Evolutionary conservation across 768 basidiomycete genomes (phyloP), one percentile per base, ranked within the genome.

Genomic region (Scleroderma bovista): DNA sequence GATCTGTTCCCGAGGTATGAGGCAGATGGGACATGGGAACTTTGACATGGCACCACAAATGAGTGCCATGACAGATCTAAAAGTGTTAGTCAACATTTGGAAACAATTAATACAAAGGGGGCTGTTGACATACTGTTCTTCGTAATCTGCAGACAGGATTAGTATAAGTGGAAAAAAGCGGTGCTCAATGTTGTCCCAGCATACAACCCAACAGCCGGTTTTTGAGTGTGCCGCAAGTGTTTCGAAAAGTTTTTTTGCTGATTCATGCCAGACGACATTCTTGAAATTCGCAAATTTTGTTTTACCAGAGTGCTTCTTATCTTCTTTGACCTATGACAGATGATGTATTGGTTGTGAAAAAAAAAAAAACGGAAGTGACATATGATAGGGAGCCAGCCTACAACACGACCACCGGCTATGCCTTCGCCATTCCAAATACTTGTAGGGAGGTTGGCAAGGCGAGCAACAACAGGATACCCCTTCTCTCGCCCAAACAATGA

Each of bases 71-170:
- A 41, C 40, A 20, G 40, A 17, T 22, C 40, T 41, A 69, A 51
- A n/a, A 15, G 52, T 44, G 3, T 67, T 43, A 37, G 67, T 73
- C 17, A 16, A 13, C 46, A 45, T 48, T 41, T n/a, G n/a, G n/a
- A n/a, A n/a, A 13, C 44, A 37, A 47, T 37, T 16, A 44, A 52
- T 23, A 52, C 60, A 48, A 48, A 50, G 6, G 64, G 11, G 71
- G 64, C 2, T 65, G 48, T 50, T 69, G 10, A 24, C 67, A n/a
- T 64, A 75, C 74, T 70, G 68, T 59, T 75, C 73, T 52, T 75
- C 70, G 53, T 73, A 76, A 36, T 75, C 73, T 22, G 71, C 65
- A 10, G 66, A 67, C 1, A 73, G 48, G 10, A 73, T 69, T 0
- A 71, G 41, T 31, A 75, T 61, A 26, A 67, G 41, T 12, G 70